phyloP scores from a whole-genome alignment of 345 rosid genomes.

The Syzygium aqueum region DNA sequence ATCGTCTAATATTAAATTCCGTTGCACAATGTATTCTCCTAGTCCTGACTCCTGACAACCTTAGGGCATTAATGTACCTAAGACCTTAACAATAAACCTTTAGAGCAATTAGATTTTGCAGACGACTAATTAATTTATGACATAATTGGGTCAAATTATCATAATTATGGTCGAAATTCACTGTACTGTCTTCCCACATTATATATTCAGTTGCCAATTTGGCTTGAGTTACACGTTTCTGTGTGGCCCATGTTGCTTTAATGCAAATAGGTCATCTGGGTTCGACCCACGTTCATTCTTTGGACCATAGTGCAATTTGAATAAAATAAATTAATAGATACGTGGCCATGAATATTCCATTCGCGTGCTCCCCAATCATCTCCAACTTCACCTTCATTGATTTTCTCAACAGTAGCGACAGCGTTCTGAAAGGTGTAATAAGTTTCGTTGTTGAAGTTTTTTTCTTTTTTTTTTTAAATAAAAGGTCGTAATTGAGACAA shows the following conservation, averaged over 20 bases:
- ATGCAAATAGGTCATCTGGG: neutral
- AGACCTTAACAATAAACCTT: neutral
- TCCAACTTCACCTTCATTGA: neutral
- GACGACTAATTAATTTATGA: neutral
- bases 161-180: neutral
- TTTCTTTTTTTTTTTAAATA: too few species aligned
- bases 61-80: neutral
- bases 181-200: neutral
- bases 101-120: neutral
- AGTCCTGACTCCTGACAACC: neutral
- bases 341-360: neutral
- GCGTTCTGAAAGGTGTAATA: neutral
- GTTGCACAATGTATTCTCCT: neutral
- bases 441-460: neutral
- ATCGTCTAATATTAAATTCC: neutral
- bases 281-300: neutral
- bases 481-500: neutral
- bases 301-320: neutral
- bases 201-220: neutral
- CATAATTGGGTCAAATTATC: neutral
- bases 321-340: neutral
- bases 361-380: neutral
- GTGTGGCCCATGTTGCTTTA: neutral
- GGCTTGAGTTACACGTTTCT: neutral
- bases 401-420: neutral